Base-by-base conservation (phyloP, 2,329 filamentous ascomycete genomes). In the Cytospora leucostoma region DNA sequence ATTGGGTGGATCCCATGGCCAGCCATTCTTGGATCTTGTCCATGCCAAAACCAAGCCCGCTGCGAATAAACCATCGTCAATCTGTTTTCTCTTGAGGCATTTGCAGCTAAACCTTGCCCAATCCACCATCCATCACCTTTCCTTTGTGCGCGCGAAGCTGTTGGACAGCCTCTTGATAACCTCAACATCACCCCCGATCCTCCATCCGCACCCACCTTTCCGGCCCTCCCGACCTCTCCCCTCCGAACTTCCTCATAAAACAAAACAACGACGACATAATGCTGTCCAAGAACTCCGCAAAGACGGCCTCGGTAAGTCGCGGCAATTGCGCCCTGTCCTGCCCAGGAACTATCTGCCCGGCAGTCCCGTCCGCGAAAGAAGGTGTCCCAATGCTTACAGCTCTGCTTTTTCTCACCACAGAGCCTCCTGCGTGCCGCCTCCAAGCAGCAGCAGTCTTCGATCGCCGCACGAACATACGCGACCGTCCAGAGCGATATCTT, bases 401-500 rank as follows among this genome's bases (percentile, higher is more conserved):
- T 32, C 34, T 47, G n/a, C 51, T 61, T 35, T 67, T 50, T 61
- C 59, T 55, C 54, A 54, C 54, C 58, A 17, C 69, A 86, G 83
- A 78, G 82, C 78, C 78, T 86, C 71, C 79, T 82, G 75, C 75
- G 75, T 69, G 77, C 79, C 68, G 79, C 81, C 69, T 73, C 76
- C 72, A 77, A 77, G 69, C 79, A 76, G 71, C 78, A 79, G 70
- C 77, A 78, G 70, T 73, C 75, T 66, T 71, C 73, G 63, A 68
- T 67, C 65, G 73, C 75, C 69, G 76, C 79, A 65, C 83, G 84
- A 75, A 79, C 80, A 72, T 88, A 93, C 77, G 92, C 92, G 72
- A 96, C 92, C 68, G 84, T 97, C 72, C 88, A 93, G 80, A 90
- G 90, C 77, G 95, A 98, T 80, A 94, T 98, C 80, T 97, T 98